Percentiles rank a stretch among this genome's conserved stretches.
Conservation (phyloP, 1,284 basidiomycete genomes). For the Ceratobasidium sp. region DNA sequence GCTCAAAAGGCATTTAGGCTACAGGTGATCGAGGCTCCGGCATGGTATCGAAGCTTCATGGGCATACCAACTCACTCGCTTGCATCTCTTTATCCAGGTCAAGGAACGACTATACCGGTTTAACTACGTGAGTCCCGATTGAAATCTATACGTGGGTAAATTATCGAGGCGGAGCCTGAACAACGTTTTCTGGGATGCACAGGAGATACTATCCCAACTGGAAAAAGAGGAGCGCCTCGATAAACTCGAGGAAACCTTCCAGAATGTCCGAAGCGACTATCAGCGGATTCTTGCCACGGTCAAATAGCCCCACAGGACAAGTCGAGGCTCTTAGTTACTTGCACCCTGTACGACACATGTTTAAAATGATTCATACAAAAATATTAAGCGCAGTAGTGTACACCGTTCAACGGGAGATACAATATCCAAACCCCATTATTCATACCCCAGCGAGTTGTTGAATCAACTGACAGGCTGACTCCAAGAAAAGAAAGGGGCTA, state of each 20-base stretch:
- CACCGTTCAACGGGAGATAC: conserved; percentile 7
- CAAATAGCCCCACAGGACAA: conserved; percentile 42
- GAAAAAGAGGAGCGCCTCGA: conserved; percentile 86
- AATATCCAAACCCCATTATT: not conserved
- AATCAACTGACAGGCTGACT: conserved; percentile 88
- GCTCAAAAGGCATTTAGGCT: conserved; percentile 75
- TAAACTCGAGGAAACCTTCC: conserved; percentile 94
- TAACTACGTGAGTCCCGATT: conserved; percentile 78
- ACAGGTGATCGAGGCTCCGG: conserved; percentile 49
- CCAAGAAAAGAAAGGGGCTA: conserved; percentile 94
- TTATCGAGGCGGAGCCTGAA: conserved; percentile 43
- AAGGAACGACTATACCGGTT: conserved; percentile 94
- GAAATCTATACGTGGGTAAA: conserved; percentile 10
- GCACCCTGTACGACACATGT: not conserved
- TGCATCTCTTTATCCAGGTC: conserved; percentile 61
- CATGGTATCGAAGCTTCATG: conserved; percentile 44
- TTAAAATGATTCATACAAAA: not conserved
- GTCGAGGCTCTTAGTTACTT: not conserved
- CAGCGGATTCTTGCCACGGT: conserved; percentile 76
- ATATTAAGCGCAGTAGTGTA: conserved; percentile 33
- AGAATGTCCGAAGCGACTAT: conserved; percentile 88
- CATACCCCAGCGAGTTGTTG: conserved; percentile 75
- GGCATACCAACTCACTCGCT: conserved; percentile 48
- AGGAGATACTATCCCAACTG: conserved; percentile 89
- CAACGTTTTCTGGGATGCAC: conserved; percentile 37